Conservation (phyloP, 306 rosid genomes). For the Castanospermum australe region DNA sequence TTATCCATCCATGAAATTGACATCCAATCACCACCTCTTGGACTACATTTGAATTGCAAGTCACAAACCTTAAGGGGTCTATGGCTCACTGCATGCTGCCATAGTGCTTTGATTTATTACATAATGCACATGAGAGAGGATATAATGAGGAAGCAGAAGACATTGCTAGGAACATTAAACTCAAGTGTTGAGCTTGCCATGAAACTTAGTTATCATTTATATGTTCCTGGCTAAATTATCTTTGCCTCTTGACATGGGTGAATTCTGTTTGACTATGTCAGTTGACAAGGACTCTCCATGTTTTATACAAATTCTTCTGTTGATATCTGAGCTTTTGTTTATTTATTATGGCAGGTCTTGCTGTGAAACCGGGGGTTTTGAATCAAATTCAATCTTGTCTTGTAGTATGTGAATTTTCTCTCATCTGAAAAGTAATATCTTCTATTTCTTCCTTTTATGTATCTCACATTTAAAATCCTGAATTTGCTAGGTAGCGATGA, state of each 20-base stretch:
- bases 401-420: conserved; percentile 54
- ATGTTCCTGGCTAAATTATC: not conserved
- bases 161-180: not conserved
- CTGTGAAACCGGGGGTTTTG: conserved; percentile 76
- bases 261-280: not conserved
- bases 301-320: not conserved
- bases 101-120: not conserved
- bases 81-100: not conserved
- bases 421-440: conserved; percentile 1
- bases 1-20: not conserved
- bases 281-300: not conserved
- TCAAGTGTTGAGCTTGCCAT: not conserved
- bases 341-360: conserved; percentile 65
- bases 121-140: not conserved
- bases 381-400: conserved; percentile 65
- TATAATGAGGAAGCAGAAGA: not conserved
- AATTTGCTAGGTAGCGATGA: conserved; percentile 59
- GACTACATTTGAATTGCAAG: not conserved
- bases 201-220: conserved; percentile 9
- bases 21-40: not conserved
- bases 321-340: conserved; percentile 7
- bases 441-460: conserved; percentile 19
- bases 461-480: conserved; percentile 21
- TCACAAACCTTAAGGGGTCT: not conserved
- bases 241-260: conserved; percentile 13